Evolutionary conservation across 495 filamentous ascomycete genomes (phyloP).

Genomic region (Stereocaulon alpinum): DNA sequence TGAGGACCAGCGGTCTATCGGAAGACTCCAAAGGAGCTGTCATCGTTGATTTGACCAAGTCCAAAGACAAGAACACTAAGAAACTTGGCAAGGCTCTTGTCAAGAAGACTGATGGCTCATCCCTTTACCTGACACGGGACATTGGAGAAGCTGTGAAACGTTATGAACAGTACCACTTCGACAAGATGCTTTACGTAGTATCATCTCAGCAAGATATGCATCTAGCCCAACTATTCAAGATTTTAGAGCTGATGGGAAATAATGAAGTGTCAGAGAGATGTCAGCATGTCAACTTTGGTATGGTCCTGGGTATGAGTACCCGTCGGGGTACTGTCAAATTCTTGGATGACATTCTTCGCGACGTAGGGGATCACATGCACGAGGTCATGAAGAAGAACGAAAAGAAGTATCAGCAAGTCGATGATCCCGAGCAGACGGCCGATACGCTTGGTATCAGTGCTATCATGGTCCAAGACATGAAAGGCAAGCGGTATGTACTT

Average conservation of each 20-base stretch:
- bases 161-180: conserved; percentile 52
- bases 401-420: conserved; percentile 54
- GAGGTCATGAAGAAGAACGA: conserved; percentile 58
- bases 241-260: conserved; percentile 55
- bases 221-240: conserved; percentile 61
- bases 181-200: conserved; percentile 71
- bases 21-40: conserved; percentile 80
- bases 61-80: conserved; percentile 48
- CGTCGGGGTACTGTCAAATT: conserved; percentile 61
- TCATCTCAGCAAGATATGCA: conserved; percentile 63
- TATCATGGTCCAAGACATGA: conserved; percentile 67
- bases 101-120: conserved; percentile 57
- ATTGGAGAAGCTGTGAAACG: conserved; percentile 58
- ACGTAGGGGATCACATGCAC: conserved; percentile 61
- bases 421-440: conserved; percentile 44
- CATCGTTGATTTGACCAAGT: conserved; percentile 78
- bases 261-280: conserved; percentile 51
- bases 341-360: conserved; percentile 54
- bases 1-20: conserved; percentile 63
- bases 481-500: conserved; percentile 48
- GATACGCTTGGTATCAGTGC: conserved; percentile 54
- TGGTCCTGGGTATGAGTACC: conserved; percentile 61
- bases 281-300: conserved; percentile 65
- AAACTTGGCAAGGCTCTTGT: conserved; percentile 61
- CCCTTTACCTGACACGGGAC: conserved; percentile 62